phyloP scores from a whole-genome alignment of 306 rosid species.

The Trifolium repens region DNA sequence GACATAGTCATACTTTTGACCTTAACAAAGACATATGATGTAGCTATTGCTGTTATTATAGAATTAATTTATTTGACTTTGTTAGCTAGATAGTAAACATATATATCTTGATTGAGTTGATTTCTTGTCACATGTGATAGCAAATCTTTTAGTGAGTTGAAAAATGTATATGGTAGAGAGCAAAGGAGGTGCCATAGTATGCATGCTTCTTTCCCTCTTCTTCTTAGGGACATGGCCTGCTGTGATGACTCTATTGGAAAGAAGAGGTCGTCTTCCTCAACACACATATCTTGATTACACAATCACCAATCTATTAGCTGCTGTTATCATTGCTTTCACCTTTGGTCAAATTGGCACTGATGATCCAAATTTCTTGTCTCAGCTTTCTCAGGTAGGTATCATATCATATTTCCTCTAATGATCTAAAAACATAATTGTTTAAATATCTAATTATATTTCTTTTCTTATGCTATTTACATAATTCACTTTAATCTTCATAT shows the following conservation, averaged over 20 bases:
- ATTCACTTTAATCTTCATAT: too few relatives aligned
- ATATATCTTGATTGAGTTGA: not conserved
- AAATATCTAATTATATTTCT: too few relatives aligned
- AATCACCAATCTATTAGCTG: constrained; percentile 78
- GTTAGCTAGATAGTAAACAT: too few relatives aligned
- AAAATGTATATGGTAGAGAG: constrained; percentile 87
- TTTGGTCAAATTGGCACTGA: constrained; percentile 71
- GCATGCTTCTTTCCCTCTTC: constrained; percentile 76
- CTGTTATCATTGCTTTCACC: constrained; percentile 74
- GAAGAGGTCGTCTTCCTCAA: constrained; percentile 94
- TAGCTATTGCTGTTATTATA: too few relatives aligned
- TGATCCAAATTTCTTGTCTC: constrained; percentile 65
- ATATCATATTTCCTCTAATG: not conserved
- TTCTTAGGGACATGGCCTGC: constrained; percentile 98
- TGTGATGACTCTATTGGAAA: constrained; percentile 67
- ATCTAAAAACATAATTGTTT: too few relatives aligned
- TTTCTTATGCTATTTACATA: too few relatives aligned
- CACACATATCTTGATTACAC: constrained; percentile 92
- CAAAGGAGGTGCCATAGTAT: constrained; percentile 81
- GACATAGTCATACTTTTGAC: too few relatives aligned
- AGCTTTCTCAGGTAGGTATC: constrained; percentile 69
- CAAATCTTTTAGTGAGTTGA: not conserved
- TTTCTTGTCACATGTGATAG: not conserved
- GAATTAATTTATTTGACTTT: too few relatives aligned
- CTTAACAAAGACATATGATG: too few relatives aligned